Conservation (phyloP, 2,329 filamentous ascomycete genomes). For the Exophiala dermatitidis region DNA sequence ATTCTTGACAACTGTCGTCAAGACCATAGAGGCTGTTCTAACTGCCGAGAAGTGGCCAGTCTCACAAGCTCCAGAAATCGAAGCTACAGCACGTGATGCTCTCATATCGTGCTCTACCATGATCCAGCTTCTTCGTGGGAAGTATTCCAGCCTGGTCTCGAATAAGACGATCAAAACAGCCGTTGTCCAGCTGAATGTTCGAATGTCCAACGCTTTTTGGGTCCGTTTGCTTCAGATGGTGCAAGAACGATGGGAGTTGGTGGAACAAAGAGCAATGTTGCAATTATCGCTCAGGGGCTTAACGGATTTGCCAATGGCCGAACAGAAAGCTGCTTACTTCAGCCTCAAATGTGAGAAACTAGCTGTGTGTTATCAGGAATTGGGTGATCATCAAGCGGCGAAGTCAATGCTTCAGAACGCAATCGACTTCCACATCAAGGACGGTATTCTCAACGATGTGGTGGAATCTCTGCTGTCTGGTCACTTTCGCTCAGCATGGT, state of each 20-base stretch:
- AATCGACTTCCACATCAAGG: conserved; percentile 36
- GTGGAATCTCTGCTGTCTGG: conserved; percentile 26
- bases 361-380: conserved; percentile 36
- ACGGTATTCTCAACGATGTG: conserved; percentile 33
- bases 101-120: conserved; percentile 20
- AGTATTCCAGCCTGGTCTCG: not conserved
- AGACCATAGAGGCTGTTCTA: conserved; percentile 14
- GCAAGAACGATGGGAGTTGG: conserved; percentile 31
- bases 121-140: conserved; percentile 6
- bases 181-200: conserved; percentile 15
- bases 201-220: conserved; percentile 43
- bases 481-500: conserved; percentile 29
- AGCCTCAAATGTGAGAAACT: conserved; percentile 41
- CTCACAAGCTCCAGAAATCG: conserved; percentile 1
- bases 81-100: conserved; percentile 2
- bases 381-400: conserved; percentile 33
- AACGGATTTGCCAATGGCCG: conserved; percentile 30
- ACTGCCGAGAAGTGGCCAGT: conserved; percentile 7
- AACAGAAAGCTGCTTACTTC: conserved; percentile 36
- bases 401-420: conserved; percentile 35
- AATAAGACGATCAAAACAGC: not conserved
- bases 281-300: conserved; percentile 38
- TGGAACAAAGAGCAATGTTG: conserved; percentile 35
- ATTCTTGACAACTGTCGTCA: conserved; percentile 11
- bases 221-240: conserved; percentile 40